Conservation (phyloP, 805 yeast species). For the Yamadazyma akitaensis region DNA sequence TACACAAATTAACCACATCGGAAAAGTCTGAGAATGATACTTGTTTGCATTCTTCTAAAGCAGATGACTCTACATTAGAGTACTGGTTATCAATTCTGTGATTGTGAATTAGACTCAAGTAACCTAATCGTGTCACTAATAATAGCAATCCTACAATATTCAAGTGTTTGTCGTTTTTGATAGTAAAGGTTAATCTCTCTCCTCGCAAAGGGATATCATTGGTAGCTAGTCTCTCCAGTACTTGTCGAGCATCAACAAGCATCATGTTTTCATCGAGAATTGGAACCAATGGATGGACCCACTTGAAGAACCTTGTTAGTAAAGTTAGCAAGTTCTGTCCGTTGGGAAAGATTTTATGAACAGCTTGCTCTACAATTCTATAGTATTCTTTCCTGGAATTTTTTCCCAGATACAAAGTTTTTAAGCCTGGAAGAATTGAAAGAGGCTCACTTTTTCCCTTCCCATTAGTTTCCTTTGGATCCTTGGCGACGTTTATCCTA, state of each 20-base stretch:
- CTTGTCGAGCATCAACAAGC: slow-evolving; percentile 21
- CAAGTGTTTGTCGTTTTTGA: slow-evolving; percentile 31
- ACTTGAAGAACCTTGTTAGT: slow-evolving; percentile 32
- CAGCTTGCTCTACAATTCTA: slow-evolving; percentile 24
- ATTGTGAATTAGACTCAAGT: slow-evolving; percentile 37
- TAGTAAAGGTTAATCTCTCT: slow-evolving; percentile 18
- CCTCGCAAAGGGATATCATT: slow-evolving; percentile 10
- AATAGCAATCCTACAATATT: slow-evolving; percentile 28
- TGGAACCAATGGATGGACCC: slow-evolving; percentile 39
- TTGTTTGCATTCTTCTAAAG: slow-evolving; percentile 29
- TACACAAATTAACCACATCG: slow-evolving; percentile 32
- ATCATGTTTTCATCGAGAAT: slow-evolving; percentile 29
- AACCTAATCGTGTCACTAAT: slow-evolving; percentile 32
- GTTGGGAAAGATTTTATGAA: slow-evolving; percentile 29
- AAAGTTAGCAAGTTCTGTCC: slow-evolving; percentile 23
- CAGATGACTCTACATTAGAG: slow-evolving; percentile 22
- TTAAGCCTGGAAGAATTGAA: slow-evolving; percentile 20
- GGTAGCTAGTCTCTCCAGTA: slow-evolving; percentile 24
- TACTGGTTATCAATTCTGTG: slow-evolving; percentile 26
- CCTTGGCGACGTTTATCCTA: slow-evolving; percentile 19
- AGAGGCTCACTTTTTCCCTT: slow-evolving; percentile 4
- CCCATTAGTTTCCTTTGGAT: slow-evolving; percentile 4
- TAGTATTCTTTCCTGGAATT: slow-evolving; percentile 24
- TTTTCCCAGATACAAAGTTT: slow-evolving; percentile 19
- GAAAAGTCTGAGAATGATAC: slow-evolving; percentile 26